phyloP scores from a whole-genome alignment of 257 asterid species.

The Solanum ossicruentum region DNA sequence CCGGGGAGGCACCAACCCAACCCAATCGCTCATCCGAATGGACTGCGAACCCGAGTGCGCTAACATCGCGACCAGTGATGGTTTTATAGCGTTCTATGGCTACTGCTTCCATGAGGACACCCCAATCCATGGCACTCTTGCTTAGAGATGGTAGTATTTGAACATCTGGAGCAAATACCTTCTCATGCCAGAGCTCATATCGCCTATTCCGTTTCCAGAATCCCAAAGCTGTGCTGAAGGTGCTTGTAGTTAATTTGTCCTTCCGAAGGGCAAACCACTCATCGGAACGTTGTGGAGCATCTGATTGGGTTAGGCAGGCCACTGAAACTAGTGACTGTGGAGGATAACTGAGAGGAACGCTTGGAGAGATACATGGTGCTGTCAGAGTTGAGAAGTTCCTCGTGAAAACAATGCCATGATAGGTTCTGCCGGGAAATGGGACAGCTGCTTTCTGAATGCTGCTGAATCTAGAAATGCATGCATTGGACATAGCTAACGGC shows the following conservation, averaged over 20 bases:
- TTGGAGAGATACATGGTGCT: conserved; percentile 23
- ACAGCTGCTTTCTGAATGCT: conserved; percentile 33
- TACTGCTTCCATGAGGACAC: conserved; percentile 63
- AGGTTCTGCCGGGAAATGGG: conserved; percentile 36
- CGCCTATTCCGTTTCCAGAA: conserved; percentile 90
- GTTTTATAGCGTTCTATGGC: conserved; percentile 81
- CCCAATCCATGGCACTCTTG: conserved; percentile 86
- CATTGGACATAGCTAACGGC: conserved; percentile 36
- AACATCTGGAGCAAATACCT: conserved; percentile 37
- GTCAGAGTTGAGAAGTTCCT: conserved; percentile 49
- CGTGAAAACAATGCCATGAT: conserved; percentile 18
- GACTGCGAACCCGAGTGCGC: conserved; percentile 59
- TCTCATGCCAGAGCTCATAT: conserved; percentile 76
- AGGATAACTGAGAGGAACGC: conserved; percentile 15
- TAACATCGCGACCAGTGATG: conserved; percentile 76
- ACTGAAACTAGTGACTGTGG: conserved; percentile 24
- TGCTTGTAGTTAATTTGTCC: conserved; percentile 85
- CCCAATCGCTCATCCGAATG: conserved; percentile 53
- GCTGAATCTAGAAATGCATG: conserved; percentile 42
- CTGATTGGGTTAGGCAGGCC: conserved; percentile 37
- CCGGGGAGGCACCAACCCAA: conserved; percentile 98
- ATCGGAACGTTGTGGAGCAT: conserved; percentile 78
- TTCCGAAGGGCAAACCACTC: conserved; percentile 96
- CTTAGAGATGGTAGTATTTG: conserved; percentile 17
- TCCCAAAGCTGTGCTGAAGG: conserved; percentile 90